Evolutionary conservation across 331 rosid genomes (phyloP).

Genomic region (Cydonia oblonga): DNA sequence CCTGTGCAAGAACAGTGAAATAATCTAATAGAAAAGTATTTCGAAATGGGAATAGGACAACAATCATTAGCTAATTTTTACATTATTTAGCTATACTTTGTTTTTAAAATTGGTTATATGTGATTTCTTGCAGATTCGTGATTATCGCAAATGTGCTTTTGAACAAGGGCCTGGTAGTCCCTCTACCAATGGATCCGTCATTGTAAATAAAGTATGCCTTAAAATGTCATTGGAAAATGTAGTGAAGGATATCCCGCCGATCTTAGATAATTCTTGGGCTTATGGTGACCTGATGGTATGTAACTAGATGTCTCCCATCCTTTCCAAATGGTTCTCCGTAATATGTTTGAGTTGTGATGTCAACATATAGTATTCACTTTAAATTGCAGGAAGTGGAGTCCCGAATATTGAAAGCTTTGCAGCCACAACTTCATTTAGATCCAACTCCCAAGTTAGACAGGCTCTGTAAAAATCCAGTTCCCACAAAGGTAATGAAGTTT

Average conservation of each 20-base stretch:
- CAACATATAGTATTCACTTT: constrained; percentile 12
- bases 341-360: constrained; percentile 12
- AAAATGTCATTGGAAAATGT: constrained; percentile 91
- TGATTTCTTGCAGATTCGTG: constrained; percentile 53
- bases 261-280: constrained; percentile 83
- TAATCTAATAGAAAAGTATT: neutral
- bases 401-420: constrained; percentile 66
- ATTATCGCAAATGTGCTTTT: constrained; percentile 62
- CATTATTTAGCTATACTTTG: neutral
- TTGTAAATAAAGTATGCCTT: constrained; percentile 58
- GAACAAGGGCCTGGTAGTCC: constrained; percentile 44
- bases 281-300: constrained; percentile 97
- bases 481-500: constrained; percentile 50
- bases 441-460: constrained; percentile 79
- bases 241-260: constrained; percentile 87
- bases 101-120: neutral
- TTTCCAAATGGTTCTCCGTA: constrained; percentile 2
- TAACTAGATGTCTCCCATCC: constrained; percentile 9
- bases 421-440: constrained; percentile 73
- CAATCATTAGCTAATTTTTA: neutral
- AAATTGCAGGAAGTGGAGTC: constrained; percentile 78
- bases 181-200: constrained; percentile 38
- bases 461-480: constrained; percentile 49
- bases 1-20: neutral
- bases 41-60: neutral